Evolutionary conservation across 2,329 filamentous ascomycete genomes (phyloP).

Genomic region (Colletotrichum sp.): DNA sequence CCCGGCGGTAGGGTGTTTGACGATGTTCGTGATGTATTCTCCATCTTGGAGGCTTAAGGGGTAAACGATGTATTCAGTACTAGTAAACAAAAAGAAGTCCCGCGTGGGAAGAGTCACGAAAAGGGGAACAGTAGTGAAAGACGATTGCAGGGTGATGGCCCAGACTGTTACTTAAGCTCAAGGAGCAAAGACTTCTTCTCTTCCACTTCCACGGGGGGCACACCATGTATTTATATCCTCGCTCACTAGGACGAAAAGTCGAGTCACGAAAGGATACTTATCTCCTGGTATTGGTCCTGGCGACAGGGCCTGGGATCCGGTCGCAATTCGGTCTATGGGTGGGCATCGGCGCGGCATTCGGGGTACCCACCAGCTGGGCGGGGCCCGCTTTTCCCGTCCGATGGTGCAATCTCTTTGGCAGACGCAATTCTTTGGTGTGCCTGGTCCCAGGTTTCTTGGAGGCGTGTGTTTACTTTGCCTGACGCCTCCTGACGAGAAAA

Average conservation of each 20-base stretch:
- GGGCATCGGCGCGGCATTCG: constrained; percentile 17
- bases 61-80: not conserved
- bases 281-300: not conserved
- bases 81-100: not conserved
- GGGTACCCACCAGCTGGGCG: not conserved
- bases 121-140: not conserved
- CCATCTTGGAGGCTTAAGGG: not conserved
- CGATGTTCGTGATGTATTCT: not conserved
- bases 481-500: not conserved
- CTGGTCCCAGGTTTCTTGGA: not conserved
- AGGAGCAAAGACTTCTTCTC: not conserved
- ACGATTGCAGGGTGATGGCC: not conserved
- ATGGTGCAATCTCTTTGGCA: not conserved
- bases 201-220: not conserved
- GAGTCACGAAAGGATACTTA: not conserved
- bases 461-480: not conserved
- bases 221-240: not conserved
- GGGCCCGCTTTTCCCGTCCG: constrained; percentile 13
- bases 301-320: constrained; percentile 4
- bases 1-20: constrained; percentile 5
- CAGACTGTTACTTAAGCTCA: not conserved
- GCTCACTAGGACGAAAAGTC: not conserved
- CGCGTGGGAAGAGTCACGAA: not conserved
- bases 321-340: constrained; percentile 9
- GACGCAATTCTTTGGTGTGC: not conserved